Evolutionary conservation across 2,329 filamentous ascomycete species (phyloP).

Genomic region (Phyllachora maydis): DNA sequence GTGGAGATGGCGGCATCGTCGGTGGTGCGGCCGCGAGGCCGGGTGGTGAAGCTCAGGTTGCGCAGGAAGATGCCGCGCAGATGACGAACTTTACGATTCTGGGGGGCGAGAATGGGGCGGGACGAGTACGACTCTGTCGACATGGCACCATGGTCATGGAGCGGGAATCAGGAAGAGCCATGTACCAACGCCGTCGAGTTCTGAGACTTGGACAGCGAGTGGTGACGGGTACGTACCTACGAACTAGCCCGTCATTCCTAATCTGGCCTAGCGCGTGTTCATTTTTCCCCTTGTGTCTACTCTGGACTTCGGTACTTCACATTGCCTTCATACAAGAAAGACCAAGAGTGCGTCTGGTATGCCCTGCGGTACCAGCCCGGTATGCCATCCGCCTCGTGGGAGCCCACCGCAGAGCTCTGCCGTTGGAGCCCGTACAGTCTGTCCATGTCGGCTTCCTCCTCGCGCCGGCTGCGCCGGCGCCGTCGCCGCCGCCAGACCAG

Average conservation of each 20-base stretch:
- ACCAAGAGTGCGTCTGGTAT: background rate
- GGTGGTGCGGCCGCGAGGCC: conserved; percentile 36
- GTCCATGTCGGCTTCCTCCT: conserved; percentile 7
- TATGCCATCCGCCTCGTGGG: conserved; percentile 3
- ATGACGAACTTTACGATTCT: conserved; percentile 80
- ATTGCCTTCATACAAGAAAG: background rate
- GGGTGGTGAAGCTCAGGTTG: conserved; percentile 56
- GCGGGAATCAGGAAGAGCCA: background rate
- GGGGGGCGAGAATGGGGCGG: conserved; percentile 32
- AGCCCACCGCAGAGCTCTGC: conserved; percentile 2
- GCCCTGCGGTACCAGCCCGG: conserved; percentile 8
- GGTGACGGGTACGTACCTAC: background rate
- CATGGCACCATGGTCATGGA: conserved; percentile 2
- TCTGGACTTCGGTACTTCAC: background rate
- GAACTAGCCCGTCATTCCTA: too few relatives aligned
- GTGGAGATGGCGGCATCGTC: conserved; percentile 60
- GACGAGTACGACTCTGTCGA: conserved; percentile 10
- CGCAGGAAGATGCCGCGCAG: conserved; percentile 72
- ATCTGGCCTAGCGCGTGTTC: too few relatives aligned
- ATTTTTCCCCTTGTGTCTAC: background rate
- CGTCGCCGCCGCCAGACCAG: conserved; percentile 6
- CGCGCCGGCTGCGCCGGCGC: conserved; percentile 3
- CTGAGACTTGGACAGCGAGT: background rate
- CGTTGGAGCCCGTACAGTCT: conserved; percentile 6
- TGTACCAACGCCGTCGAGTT: background rate